A percentile compares a stretch with the other conserved stretches of the same genome.
These are phyloP conservation scores for Peterozyma xylosa DNA, from an alignment of 805 yeast genomes.

Conservation along the genomic window DNA sequence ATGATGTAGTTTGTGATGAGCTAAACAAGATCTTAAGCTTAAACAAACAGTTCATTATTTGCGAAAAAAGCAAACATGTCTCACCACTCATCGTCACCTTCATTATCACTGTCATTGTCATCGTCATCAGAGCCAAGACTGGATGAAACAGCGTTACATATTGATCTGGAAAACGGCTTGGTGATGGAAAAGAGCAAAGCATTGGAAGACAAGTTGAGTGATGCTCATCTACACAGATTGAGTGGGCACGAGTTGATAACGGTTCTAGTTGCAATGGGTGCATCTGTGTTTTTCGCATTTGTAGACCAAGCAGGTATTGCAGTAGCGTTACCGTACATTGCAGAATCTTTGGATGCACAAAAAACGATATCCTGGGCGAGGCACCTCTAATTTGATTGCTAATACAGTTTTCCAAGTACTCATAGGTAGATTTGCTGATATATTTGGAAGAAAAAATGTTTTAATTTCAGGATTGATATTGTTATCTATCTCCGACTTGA, in stretches of 20 bases:
- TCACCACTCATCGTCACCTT: too few species aligned
- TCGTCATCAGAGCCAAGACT: too few species aligned
- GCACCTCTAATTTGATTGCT: slow-evolving; percentile 44
- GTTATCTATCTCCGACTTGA: slow-evolving; percentile 34
- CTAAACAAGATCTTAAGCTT: too few species aligned
- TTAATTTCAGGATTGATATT: slow-evolving; percentile 30
- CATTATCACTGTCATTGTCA: too few species aligned
- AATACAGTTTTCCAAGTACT: slow-evolving; percentile 45
- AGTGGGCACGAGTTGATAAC: slow-evolving; percentile 2
- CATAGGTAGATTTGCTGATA: slow-evolving; percentile 46
- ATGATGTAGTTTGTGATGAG: too few species aligned
- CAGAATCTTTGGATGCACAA: slow-evolving; percentile 34
- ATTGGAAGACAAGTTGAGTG: slow-evolving; percentile 5
- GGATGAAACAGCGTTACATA: too few species aligned
- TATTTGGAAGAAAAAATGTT: slow-evolving; percentile 42
- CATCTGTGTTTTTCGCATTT: slow-evolving; percentile 20
- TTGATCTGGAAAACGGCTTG: too few species aligned
- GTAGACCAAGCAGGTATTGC: slow-evolving; percentile 43
- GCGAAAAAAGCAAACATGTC: too few species aligned
- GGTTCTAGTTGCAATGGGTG: slow-evolving; percentile 6
- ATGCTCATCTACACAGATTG: slow-evolving; percentile 5
- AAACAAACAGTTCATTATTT: too few species aligned
- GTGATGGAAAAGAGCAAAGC: not conserved
- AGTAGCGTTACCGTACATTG: slow-evolving; percentile 40
- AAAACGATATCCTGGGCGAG: slow-evolving; percentile 46